phyloP scores from a whole-genome alignment of 768 basidiomycete genomes.

The Tylopilus balloui region DNA sequence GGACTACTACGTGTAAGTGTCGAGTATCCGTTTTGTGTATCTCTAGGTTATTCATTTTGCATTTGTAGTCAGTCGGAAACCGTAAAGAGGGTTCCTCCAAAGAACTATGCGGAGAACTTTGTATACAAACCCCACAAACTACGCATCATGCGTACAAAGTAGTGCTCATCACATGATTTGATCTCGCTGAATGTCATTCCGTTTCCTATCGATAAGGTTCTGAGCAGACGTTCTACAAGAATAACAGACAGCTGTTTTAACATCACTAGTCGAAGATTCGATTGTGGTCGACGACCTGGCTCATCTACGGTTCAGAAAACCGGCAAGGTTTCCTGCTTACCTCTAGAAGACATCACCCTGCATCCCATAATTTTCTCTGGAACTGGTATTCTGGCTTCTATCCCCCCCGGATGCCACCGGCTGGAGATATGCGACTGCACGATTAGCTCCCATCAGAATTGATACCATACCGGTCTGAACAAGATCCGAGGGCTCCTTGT shows the following conservation, averaged over 20 bases:
- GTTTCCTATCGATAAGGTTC: not conserved
- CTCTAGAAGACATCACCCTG: not conserved
- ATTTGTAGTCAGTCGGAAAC: conserved; percentile 50
- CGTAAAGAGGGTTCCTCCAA: conserved; percentile 68
- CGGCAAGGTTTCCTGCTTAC: not conserved
- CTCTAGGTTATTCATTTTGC: conserved; percentile 1
- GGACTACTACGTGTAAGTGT: conserved; percentile 84
- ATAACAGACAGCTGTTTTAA: not conserved
- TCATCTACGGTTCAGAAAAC: no score
- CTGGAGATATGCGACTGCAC: not conserved
- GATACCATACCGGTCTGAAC: not conserved
- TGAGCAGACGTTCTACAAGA: not conserved
- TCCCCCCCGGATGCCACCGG: not conserved
- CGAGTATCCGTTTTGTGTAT: conserved; percentile 2
- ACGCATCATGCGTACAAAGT: conserved; percentile 88
- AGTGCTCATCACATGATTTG: conserved; percentile 35
- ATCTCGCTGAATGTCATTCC: not conserved
- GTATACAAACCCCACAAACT: conserved; percentile 76
- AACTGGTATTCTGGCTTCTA: not conserved
- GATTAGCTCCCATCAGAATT: not conserved
- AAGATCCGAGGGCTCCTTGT: not conserved
- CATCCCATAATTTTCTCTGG: not conserved
- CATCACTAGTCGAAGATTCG: not conserved
- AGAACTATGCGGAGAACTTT: conserved; percentile 92
- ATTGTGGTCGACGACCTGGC: not conserved